Base-by-base conservation (phyloP, 805 yeast genomes). In the Starmerella vaccinii region DNA sequence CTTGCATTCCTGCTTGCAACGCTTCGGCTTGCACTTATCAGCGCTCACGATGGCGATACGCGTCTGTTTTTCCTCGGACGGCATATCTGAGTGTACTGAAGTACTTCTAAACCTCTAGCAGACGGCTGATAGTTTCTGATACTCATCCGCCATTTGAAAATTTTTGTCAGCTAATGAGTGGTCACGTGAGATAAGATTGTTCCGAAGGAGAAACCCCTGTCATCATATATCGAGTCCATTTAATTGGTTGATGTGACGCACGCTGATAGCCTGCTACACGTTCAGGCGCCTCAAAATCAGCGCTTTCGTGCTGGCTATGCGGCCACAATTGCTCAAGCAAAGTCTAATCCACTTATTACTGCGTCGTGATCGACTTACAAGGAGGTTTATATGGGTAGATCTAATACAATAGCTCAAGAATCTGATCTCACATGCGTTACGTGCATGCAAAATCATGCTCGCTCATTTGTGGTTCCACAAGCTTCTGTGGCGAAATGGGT, bases 1-100 rank as follows among this genome's bases (percentile, higher is more conserved):
- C 66, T 88, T 81, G 75, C 98, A 92, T 71, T 92, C 98, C 71
- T 92, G 98, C 68, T 94, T 89, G 73, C 98, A 92, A 69, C 92
- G 87, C 74, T 88, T 90, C 50, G 98, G 98, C 69, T 92, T 92
- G 75, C 98, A 92, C 71, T 78, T 88, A 76, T 92, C 98, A 43
- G 80, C 80, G 52, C 82, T 81, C 69, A 92, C 95, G 71, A 92
- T 89, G 59, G 98, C 98, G 68, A 92, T 89, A 84, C 98, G 57
- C 49, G 59, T 56, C 43, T 33, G 52, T 45, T 52, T 57, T 12
- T 56, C 59, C 27, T 24, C 43, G 3, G 47, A 7, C 24, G 52
- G 22, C 47, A 39, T 39, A 5, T 39, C 30, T 22, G 12, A 12
- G 32, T 39, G 5, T 24, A 6, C 15, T 13, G 23, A 7, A 5